These are phyloP conservation scores for Ophiostoma piceae DNA, from an alignment of 2,329 filamentous ascomycete species.

Conservation along the genomic window DNA sequence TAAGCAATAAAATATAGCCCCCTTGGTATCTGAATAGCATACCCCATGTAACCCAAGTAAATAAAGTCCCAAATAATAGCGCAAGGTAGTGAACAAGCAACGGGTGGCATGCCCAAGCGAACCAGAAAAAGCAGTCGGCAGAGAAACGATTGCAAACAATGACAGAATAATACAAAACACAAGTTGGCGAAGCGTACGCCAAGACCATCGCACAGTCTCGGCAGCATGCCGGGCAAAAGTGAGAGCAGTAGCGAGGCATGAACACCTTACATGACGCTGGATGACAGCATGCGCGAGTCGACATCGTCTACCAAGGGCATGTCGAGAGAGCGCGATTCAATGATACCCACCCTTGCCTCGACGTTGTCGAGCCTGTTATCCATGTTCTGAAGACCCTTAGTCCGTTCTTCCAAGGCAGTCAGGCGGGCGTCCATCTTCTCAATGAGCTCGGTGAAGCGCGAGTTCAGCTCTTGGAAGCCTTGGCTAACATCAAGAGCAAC, in stretches of 20 bases:
- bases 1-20: background rate
- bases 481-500: constrained; percentile 52
- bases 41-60: constrained; percentile 7
- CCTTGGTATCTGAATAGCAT: constrained; percentile 6
- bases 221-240: background rate
- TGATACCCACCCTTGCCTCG: constrained; percentile 37
- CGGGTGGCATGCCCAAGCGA: background rate
- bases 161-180: background rate
- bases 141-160: background rate
- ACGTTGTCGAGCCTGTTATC: constrained; percentile 34
- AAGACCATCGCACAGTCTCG: background rate
- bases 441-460: constrained; percentile 45
- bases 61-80: background rate
- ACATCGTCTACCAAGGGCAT: constrained; percentile 39
- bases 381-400: constrained; percentile 22
- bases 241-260: background rate
- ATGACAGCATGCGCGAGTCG: constrained; percentile 36
- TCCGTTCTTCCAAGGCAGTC: constrained; percentile 45
- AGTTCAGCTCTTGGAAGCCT: constrained; percentile 48
- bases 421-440: constrained; percentile 52
- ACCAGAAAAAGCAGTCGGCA: background rate
- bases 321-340: constrained; percentile 38
- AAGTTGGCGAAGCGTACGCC: background rate
- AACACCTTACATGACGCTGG: constrained; percentile 35
- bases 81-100: background rate